Evolutionary conservation across 192 early-diverging fungal genomes (phyloP).

Genomic region (Podochytrium sp.): DNA sequence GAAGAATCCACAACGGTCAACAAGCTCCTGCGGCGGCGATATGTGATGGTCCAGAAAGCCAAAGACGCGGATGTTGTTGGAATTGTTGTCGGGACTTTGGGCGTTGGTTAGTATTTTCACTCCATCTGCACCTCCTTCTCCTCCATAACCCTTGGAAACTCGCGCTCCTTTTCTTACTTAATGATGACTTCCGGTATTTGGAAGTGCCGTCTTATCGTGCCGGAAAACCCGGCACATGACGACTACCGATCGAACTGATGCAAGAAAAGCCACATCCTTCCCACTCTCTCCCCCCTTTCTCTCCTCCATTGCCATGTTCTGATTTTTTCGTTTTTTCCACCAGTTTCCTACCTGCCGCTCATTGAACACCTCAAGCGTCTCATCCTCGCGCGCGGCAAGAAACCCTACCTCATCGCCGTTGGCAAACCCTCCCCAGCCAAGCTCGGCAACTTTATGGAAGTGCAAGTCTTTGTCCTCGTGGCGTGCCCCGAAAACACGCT

Average conservation of each 20-base stretch:
- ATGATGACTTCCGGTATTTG: constrained; percentile 33
- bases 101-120: constrained; percentile 79
- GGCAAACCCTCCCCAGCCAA: constrained; percentile 96
- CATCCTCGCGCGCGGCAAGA: constrained; percentile 73
- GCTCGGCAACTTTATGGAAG: constrained; percentile 96
- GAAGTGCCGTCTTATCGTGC: constrained; percentile 29
- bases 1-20: constrained; percentile 39
- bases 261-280: no score
- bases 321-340: neutral
- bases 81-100: constrained; percentile 94
- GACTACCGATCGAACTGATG: constrained; percentile 27
- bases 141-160: neutral
- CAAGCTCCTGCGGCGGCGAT: constrained; percentile 57
- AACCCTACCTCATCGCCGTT: constrained; percentile 85
- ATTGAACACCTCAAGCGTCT: constrained; percentile 80
- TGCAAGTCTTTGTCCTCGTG: constrained; percentile 88
- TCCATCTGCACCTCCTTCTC: neutral
- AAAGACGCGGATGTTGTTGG: constrained; percentile 91
- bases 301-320: neutral
- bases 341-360: constrained; percentile 82
- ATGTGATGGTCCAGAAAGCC: constrained; percentile 88
- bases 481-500: constrained; percentile 95
- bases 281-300: neutral
- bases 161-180: neutral
- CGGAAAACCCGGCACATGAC: constrained; percentile 24